Conservation (phyloP, 495 filamentous ascomycete genomes). For the Corynascus novoguineensis region DNA sequence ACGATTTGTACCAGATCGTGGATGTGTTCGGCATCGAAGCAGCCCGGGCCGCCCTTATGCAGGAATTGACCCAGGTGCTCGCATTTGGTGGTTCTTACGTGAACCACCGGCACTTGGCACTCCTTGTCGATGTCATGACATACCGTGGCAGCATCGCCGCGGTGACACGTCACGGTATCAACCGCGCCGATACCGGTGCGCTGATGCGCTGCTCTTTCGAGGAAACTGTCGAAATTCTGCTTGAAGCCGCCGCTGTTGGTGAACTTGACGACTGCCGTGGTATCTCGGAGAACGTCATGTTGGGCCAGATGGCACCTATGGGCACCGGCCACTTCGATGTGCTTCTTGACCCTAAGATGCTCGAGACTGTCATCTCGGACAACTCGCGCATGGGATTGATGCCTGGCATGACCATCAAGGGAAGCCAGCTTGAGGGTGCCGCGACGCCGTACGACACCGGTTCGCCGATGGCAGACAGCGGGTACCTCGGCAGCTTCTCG, state of each 20-base stretch:
- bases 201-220: slow-evolving; percentile 99
- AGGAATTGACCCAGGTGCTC: slow-evolving; percentile 83
- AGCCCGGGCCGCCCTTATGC: slow-evolving; percentile 74
- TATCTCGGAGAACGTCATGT: slow-evolving; percentile 97
- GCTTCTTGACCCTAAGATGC: slow-evolving; percentile 86
- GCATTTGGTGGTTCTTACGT: slow-evolving; percentile 98
- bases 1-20: slow-evolving; percentile 90
- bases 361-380: slow-evolving; percentile 88
- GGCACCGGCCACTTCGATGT: slow-evolving; percentile 94
- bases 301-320: slow-evolving; percentile 93
- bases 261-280: slow-evolving; percentile 96
- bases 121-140: slow-evolving; percentile 98
- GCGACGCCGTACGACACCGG: slow-evolving; percentile 92
- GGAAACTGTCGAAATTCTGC: slow-evolving; percentile 95
- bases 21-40: slow-evolving; percentile 95
- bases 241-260: slow-evolving; percentile 88
- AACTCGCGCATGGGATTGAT: slow-evolving; percentile 76
- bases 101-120: slow-evolving; percentile 93
- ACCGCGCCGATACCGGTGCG: slow-evolving; percentile 93
- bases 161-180: slow-evolving; percentile 97
- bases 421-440: slow-evolving; percentile 69
- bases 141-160: slow-evolving; percentile 88
- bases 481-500: slow-evolving; percentile 55
- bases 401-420: slow-evolving; percentile 68
- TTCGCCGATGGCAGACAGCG: slow-evolving; percentile 78